Conservation (phyloP, 176 grass and related monocot species). For the Bothriochloa decipiens region DNA sequence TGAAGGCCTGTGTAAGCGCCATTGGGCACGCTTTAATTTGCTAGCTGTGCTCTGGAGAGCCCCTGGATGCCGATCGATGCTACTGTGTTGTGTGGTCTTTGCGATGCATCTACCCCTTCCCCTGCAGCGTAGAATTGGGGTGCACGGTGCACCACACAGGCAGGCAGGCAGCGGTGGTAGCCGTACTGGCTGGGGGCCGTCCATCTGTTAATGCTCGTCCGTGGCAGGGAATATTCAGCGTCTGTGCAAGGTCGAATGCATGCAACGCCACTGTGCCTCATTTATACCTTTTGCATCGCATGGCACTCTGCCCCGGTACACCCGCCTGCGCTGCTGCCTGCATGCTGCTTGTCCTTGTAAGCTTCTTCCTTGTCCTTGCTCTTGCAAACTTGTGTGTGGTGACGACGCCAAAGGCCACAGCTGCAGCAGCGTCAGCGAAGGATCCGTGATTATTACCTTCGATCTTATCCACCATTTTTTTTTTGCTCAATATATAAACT, state of each 20-base stretch:
- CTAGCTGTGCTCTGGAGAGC: too few relatives aligned
- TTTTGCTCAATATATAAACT: too few relatives aligned
- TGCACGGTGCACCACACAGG: too few relatives aligned
- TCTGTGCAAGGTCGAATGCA: conserved; percentile 50
- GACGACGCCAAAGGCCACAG: background rate
- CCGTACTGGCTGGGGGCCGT: too few relatives aligned
- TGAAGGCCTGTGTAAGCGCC: conserved; percentile 24
- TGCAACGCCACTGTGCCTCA: conserved; percentile 45
- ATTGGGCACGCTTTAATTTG: too few relatives aligned
- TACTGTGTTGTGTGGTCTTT: too few relatives aligned
- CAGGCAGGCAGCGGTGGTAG: too few relatives aligned
- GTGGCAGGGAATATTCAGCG: conserved; percentile 71
- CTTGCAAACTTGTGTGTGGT: background rate
- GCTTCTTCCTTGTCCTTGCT: background rate
- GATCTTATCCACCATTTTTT: too few relatives aligned
- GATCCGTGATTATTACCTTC: background rate
- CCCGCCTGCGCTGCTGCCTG: too few relatives aligned
- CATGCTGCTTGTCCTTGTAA: background rate
- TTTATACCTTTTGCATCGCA: conserved; percentile 46
- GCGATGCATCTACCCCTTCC: too few relatives aligned
- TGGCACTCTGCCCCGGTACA: background rate
- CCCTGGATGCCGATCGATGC: too few relatives aligned
- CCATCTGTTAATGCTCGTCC: conserved; percentile 31
- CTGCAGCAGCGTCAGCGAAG: background rate
- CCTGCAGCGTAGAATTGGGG: too few relatives aligned